A percentile compares a stretch with the other conserved stretches of the same genome.
These are phyloP conservation scores for Aspergillus bombycis DNA, from an alignment of 2,329 filamentous ascomycete species.

Conservation along the genomic window DNA sequence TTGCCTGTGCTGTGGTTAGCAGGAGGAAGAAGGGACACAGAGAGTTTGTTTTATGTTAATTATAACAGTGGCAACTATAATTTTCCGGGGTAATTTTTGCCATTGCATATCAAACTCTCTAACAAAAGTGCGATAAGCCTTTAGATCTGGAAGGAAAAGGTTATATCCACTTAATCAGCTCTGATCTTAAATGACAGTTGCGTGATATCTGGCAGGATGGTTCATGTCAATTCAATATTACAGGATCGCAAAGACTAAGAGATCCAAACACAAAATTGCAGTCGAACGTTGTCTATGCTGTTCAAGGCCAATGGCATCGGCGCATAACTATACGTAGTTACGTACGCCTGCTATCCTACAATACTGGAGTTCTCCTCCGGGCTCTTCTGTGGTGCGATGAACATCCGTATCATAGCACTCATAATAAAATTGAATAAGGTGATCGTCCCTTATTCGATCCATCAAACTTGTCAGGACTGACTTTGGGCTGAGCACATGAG, in stretches of 20 bases:
- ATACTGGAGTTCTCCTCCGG: background rate
- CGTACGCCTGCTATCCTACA: background rate
- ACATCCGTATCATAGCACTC: background rate
- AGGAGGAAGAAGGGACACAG: background rate
- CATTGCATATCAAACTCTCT: background rate
- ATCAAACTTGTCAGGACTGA: constrained; percentile 13
- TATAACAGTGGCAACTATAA: background rate
- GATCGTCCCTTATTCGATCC: constrained; percentile 18
- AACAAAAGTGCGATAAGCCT: background rate
- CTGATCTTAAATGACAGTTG: background rate
- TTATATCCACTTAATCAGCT: background rate
- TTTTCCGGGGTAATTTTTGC: background rate
- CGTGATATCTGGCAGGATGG: background rate
- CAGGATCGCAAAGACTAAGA: background rate
- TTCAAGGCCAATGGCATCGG: background rate
- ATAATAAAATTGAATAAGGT: background rate
- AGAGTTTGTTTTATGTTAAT: background rate
- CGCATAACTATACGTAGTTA: background rate
- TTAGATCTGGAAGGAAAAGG: background rate
- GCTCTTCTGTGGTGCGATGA: background rate
- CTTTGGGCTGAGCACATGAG: constrained; percentile 13
- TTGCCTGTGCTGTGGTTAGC: background rate
- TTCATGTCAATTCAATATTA: background rate
- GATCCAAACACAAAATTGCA: background rate
- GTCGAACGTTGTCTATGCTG: background rate